Base-by-base conservation (phyloP, 192 early-diverging fungal genomes). In the Coemansia sp. region DNA sequence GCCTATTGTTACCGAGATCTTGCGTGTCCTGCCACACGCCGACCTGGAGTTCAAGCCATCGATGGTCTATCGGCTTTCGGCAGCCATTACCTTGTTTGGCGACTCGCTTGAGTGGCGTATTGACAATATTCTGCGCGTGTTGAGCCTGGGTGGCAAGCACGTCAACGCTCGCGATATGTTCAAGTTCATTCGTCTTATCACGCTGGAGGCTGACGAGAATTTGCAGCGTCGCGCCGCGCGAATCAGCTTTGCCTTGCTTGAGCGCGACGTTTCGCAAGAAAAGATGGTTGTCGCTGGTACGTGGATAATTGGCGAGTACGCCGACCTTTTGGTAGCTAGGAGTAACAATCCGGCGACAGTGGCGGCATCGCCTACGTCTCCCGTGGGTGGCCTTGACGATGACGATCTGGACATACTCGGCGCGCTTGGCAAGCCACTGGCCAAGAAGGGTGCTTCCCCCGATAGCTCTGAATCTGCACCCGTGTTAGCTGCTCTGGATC, bases 281-380 rank as follows among this genome's bases (percentile, higher is more conserved):
- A 93, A 92, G 9, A 87, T 98, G 61, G 89, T 95, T 21, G 85
- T 95, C 69, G 93, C 93, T 29, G 92, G 89, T 41, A 87, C 93
- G 6, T 99, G 98, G 98, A 87, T 91, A 57, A 89, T 98, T 75
- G 98, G 98, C 51, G 98, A 99, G 78, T 98, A 92, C 76, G 98
- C 95, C 35, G 97, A 99, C 72, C 74, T 95, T 10, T 86, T 99
- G 24, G 88, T 94, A 2, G 54, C 54, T 3, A 57, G 54, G 33
- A 57, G 54, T 13, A 57, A 57, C 2, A 54, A 27, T 31, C 11
- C 51, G 11, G 29, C 54, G 2, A 59, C 72, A 10, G 56, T 33
- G 8, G 65, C 42, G 3, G 34, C 31, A 0, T 48, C 46, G n/a
- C 63, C 63, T 33, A 33, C 59, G 1, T 40, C 62, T n/a, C 60